phyloP scores from a whole-genome alignment of 1,284 basidiomycete genomes.

The Rhizoctonia solani region DNA sequence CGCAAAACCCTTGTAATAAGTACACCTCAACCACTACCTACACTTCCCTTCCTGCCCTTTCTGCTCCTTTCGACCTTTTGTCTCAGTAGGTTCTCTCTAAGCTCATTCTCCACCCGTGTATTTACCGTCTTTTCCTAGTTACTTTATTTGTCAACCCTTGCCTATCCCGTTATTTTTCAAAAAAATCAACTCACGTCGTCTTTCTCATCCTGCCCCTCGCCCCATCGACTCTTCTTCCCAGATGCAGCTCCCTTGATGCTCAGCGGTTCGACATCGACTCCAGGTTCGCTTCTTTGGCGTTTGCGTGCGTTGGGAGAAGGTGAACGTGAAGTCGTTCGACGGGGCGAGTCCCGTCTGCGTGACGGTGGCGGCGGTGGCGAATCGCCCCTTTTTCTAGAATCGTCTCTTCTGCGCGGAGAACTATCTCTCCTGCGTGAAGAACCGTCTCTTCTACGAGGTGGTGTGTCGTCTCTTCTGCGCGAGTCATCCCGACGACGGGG shows the following conservation, averaged over 20 bases:
- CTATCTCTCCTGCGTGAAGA: background rate
- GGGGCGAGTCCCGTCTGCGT: background rate
- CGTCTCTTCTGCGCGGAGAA: conserved; percentile 6
- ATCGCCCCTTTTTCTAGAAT: background rate
- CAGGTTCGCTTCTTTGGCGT: background rate
- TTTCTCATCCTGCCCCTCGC: conserved; percentile 17
- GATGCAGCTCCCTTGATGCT: conserved; percentile 37
- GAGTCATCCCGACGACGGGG: conserved; percentile 9
- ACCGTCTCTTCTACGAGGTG: background rate
- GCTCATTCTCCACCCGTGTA: conserved; percentile 38
- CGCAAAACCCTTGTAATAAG: background rate
- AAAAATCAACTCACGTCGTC: conserved; percentile 27
- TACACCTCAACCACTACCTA: background rate
- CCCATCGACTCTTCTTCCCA: conserved; percentile 18
- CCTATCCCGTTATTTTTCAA: too few species aligned
- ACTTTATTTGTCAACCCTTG: background rate
- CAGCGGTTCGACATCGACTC: conserved; percentile 20
- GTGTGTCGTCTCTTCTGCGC: conserved; percentile 1
- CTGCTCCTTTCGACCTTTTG: conserved; percentile 37
- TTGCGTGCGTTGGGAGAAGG: too few species aligned
- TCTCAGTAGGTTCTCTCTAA: conserved; percentile 37
- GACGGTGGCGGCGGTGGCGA: conserved; percentile 3
- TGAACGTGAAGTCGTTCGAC: background rate
- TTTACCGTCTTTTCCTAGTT: conserved; percentile 24
- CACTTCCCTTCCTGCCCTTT: conserved; percentile 16